Conservation (phyloP, 176 grass and related monocot species). For the Microstegium vimineum region DNA sequence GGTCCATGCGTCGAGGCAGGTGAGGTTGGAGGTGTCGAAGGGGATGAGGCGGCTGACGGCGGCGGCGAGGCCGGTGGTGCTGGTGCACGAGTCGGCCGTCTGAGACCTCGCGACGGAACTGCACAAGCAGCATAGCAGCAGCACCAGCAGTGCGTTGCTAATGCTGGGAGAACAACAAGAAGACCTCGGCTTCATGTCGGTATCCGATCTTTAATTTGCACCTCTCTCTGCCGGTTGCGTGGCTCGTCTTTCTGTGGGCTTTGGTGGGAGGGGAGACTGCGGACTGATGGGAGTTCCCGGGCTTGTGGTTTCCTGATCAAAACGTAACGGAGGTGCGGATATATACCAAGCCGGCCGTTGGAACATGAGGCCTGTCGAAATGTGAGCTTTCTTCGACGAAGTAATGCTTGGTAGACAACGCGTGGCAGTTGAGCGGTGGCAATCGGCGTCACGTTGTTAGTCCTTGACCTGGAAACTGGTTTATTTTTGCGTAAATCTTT, state of each 20-base stretch:
- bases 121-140: not conserved
- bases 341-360: not conserved
- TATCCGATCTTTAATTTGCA: not conserved
- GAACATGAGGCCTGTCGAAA: not conserved
- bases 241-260: not conserved
- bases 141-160: not conserved
- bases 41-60: slow-evolving; percentile 45
- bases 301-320: not conserved
- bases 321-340: not conserved
- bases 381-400: not conserved
- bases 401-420: not conserved
- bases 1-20: slow-evolving; percentile 54
- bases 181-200: slow-evolving; percentile 12
- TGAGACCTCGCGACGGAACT: slow-evolving; percentile 1
- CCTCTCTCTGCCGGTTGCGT: not conserved
- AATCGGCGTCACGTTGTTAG: not conserved
- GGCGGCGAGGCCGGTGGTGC: slow-evolving; percentile 4
- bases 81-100: slow-evolving; percentile 38
- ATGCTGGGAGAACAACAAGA: not conserved
- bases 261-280: not conserved
- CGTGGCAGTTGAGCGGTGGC: not conserved
- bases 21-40: slow-evolving; percentile 55
- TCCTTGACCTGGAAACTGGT: not conserved
- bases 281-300: not conserved
- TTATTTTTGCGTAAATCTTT: not conserved